These are phyloP conservation scores for Colletotrichum magnum DNA, from an alignment of 2,329 filamentous ascomycete species.

Conservation along the genomic window DNA sequence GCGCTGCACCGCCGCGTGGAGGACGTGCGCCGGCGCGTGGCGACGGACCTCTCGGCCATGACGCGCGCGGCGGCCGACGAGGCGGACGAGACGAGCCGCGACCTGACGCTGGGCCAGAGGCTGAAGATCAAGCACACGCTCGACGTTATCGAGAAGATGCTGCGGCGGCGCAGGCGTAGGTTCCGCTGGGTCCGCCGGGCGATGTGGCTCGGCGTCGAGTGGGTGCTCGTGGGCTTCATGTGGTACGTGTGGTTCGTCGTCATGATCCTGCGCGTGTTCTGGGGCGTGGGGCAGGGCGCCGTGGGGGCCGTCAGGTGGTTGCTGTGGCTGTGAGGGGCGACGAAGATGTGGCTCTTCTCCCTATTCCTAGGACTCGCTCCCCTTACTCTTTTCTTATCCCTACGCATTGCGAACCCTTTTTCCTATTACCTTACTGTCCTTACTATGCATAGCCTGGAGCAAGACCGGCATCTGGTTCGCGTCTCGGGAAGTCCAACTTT, in stretches of 20 bases:
- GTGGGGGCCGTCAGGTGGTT: slow-evolving; percentile 81
- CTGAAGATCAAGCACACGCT: slow-evolving; percentile 85
- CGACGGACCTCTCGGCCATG: slow-evolving; percentile 68
- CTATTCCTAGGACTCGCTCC: not conserved
- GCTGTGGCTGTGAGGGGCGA: slow-evolving; percentile 76
- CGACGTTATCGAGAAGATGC: slow-evolving; percentile 83
- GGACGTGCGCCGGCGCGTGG: slow-evolving; percentile 61
- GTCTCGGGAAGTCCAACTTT: not conserved
- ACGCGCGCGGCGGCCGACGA: slow-evolving; percentile 81
- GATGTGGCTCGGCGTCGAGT: slow-evolving; percentile 88
- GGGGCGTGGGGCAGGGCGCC: slow-evolving; percentile 73
- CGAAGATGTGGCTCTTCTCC: not conserved
- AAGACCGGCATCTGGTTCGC: slow-evolving; percentile 8
- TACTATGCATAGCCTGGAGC: slow-evolving; percentile 34
- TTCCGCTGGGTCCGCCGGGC: slow-evolving; percentile 82
- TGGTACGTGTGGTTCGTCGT: slow-evolving; percentile 96
- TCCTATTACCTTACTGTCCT: slow-evolving; percentile 23
- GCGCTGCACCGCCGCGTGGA: slow-evolving; percentile 65
- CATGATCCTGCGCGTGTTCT: slow-evolving; percentile 77
- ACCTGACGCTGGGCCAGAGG: slow-evolving; percentile 82
- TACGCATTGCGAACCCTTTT: not conserved
- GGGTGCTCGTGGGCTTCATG: slow-evolving; percentile 88
- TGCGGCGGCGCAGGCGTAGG: slow-evolving; percentile 75
- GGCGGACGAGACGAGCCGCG: slow-evolving; percentile 82
- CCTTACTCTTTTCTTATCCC: not conserved